These are phyloP conservation scores for Pyrenula aspistea DNA, from an alignment of 495 filamentous ascomycete species.

Conservation along the genomic window DNA sequence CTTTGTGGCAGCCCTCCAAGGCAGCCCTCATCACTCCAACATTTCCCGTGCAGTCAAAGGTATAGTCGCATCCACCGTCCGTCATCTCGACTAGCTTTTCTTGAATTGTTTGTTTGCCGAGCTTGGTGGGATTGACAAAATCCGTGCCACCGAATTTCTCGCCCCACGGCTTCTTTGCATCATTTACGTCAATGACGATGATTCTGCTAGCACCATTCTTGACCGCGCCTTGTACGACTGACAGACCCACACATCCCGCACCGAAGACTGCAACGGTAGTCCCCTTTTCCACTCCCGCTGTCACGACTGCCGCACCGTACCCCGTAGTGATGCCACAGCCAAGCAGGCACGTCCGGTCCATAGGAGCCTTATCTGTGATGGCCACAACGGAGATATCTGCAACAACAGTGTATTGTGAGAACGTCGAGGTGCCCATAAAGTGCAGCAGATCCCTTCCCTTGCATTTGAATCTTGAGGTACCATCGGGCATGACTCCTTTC, in stretches of 20 bases:
- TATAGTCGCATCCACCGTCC: conserved; percentile 98
- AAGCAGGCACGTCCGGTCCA: conserved; percentile 90
- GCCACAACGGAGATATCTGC: conserved; percentile 97
- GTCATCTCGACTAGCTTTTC: conserved; percentile 94
- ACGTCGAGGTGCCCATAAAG: conserved; percentile 99
- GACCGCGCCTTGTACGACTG: conserved; percentile 91
- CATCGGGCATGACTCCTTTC: conserved; percentile 93
- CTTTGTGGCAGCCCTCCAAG: conserved; percentile 97
- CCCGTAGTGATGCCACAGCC: conserved; percentile 98
- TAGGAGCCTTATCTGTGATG: conserved; percentile 80
- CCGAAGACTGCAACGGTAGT: conserved; percentile 91
- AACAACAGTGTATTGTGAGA: conserved; percentile 96
- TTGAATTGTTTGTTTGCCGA: conserved; percentile 67
- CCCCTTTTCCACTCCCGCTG: conserved; percentile 80
- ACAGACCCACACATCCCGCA: conserved; percentile 88
- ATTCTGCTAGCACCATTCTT: conserved; percentile 76
- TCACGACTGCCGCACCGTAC: conserved; percentile 90
- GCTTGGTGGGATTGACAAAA: conserved; percentile 85
- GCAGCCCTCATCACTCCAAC: conserved; percentile 92
- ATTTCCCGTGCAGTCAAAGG: conserved; percentile 97
- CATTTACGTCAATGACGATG: conserved; percentile 93
- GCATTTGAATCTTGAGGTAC: conserved; percentile 87
- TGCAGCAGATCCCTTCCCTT: conserved; percentile 90
- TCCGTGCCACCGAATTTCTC: conserved; percentile 92
- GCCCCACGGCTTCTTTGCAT: conserved; percentile 80